Evolutionary conservation across 1,139 yeast genomes (phyloP).

Genomic region (Debaryomyces coudertii): DNA sequence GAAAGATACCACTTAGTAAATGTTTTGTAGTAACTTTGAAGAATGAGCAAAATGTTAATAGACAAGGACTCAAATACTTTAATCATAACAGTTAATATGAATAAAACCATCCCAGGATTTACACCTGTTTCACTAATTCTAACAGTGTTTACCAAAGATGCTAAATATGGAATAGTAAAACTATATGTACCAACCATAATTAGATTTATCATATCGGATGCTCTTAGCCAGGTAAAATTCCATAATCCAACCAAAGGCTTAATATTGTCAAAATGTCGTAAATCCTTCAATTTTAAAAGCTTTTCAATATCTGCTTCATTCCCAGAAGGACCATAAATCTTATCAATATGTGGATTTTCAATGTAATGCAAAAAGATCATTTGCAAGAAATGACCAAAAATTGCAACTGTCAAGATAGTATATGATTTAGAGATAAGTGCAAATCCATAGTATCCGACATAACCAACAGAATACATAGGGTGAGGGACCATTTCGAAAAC

Average conservation of each 20-base stretch:
- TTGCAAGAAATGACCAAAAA: conserved; percentile 78
- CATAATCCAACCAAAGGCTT: conserved; percentile 67
- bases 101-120: conserved; percentile 31
- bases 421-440: conserved; percentile 79
- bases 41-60: conserved; percentile 55
- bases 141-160: conserved; percentile 28
- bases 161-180: conserved; percentile 48
- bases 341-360: conserved; percentile 87
- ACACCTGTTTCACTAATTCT: conserved; percentile 16
- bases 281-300: conserved; percentile 45
- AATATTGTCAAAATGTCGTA: conserved; percentile 48
- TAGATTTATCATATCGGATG: conserved; percentile 64
- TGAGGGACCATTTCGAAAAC: conserved; percentile 92
- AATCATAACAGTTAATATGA: conserved; percentile 51
- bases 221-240: conserved; percentile 68
- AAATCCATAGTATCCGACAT: conserved; percentile 85
- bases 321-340: conserved; percentile 62
- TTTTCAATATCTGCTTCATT: conserved; percentile 41
- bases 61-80: conserved; percentile 58
- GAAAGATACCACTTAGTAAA: conserved; percentile 71
- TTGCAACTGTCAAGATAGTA: conserved; percentile 68
- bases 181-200: conserved; percentile 49
- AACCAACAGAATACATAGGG: conserved; percentile 92
- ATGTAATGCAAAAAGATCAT: conserved; percentile 76
- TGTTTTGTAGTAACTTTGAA: conserved; percentile 64